phyloP scores from a whole-genome alignment of 352 stramenopile species.

The Phytophthora palmivora region DNA sequence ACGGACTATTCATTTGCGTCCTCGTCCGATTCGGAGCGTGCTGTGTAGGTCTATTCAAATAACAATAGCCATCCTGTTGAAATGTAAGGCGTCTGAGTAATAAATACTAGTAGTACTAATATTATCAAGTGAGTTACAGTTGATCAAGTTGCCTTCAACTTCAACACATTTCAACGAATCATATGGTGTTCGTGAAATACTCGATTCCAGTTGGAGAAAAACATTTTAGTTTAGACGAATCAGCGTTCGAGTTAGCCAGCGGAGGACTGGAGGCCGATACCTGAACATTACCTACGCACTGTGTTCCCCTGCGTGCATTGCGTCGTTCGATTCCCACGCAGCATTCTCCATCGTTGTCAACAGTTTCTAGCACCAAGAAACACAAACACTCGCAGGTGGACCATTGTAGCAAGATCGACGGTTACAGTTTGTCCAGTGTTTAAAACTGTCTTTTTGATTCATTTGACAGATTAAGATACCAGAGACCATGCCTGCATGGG shows the following conservation, averaged over 20 bases:
- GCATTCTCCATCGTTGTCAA: background rate
- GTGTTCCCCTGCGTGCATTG: background rate
- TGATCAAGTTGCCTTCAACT: slow-evolving; percentile 9
- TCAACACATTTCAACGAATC: background rate
- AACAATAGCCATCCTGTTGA: slow-evolving; percentile 15
- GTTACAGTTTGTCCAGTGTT: slow-evolving; percentile 17
- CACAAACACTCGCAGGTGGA: background rate
- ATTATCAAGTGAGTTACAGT: too few relatives aligned
- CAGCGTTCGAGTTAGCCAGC: too few relatives aligned
- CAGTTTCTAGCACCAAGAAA: background rate
- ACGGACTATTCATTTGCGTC: slow-evolving; percentile 43
- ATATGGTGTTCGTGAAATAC: too few relatives aligned
- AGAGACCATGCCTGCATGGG: slow-evolving; percentile 28
- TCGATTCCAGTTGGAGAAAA: too few relatives aligned
- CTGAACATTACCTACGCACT: slow-evolving; percentile 23
- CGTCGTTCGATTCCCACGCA: slow-evolving; percentile 19
- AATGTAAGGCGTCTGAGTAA: background rate
- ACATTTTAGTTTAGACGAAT: slow-evolving; percentile 5
- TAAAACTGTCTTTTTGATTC: slow-evolving; percentile 4
- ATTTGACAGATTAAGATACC: slow-evolving; percentile 14
- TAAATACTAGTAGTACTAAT: too few relatives aligned
- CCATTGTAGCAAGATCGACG: background rate
- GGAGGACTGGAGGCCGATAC: too few relatives aligned
- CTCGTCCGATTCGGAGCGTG: slow-evolving; percentile 40
- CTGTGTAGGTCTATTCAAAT: slow-evolving; percentile 27